These are phyloP conservation scores for Podospora didyma DNA, from an alignment of 495 filamentous ascomycete genomes.

Conservation along the genomic window DNA sequence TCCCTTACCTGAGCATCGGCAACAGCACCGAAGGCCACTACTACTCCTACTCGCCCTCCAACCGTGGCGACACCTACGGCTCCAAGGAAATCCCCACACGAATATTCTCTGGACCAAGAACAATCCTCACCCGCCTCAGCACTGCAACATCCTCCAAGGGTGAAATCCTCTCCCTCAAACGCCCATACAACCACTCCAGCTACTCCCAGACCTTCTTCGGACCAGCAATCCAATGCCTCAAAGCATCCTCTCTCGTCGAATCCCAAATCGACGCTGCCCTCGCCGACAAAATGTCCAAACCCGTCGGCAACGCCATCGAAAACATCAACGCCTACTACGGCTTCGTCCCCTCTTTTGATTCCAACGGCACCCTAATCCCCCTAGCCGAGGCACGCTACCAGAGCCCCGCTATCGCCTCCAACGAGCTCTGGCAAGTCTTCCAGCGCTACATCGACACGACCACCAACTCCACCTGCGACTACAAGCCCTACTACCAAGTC, in stretches of 20 bases:
- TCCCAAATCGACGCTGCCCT: neutral
- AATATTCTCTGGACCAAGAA: slow-evolving; percentile 4
- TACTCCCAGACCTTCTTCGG: slow-evolving; percentile 1
- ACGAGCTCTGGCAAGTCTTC: slow-evolving; percentile 6
- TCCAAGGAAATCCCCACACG: neutral
- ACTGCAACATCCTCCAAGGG: neutral
- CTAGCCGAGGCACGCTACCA: slow-evolving; percentile 3
- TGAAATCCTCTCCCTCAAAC: slow-evolving; percentile 1
- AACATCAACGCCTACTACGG: slow-evolving; percentile 5
- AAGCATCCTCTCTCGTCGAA: neutral
- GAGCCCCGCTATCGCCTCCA: neutral
- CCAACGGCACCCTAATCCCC: neutral
- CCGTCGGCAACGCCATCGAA: neutral
- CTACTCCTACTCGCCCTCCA: slow-evolving; percentile 3
- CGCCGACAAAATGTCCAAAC: neutral
- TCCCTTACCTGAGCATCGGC: slow-evolving; percentile 7
- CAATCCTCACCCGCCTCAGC: neutral
- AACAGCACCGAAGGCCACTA: slow-evolving; percentile 3
- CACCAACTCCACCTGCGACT: neutral
- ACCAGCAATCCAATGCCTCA: neutral
- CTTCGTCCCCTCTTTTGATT: slow-evolving; percentile 1
- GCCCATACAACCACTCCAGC: neutral
- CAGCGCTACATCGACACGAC: neutral
- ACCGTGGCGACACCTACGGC: slow-evolving; percentile 1
- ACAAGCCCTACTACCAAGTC: neutral